These are phyloP conservation scores for Elymus sibiricus DNA, from an alignment of 176 grass and related monocot genomes.

Conservation along the genomic window DNA sequence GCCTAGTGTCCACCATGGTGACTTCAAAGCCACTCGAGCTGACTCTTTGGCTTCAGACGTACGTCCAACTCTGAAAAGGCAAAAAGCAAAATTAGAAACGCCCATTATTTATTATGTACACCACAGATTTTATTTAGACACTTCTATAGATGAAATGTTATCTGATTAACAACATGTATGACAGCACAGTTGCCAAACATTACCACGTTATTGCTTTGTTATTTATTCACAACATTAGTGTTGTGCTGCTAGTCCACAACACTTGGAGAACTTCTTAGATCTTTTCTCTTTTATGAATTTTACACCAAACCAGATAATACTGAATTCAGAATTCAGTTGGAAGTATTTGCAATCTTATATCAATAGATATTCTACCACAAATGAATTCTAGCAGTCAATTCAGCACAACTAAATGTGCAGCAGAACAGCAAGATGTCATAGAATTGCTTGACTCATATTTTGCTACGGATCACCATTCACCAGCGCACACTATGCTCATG, in stretches of 20 bases:
- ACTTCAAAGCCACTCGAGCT: conserved; percentile 84
- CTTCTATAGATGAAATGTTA: not conserved
- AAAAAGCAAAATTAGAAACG: conserved; percentile 1
- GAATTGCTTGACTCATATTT: not conserved
- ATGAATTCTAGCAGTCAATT: not conserved
- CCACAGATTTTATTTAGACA: not conserved
- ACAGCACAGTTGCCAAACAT: not conserved
- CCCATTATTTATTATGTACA: not conserved
- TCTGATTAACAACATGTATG: not conserved
- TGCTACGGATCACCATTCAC: not conserved
- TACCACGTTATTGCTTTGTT: not conserved
- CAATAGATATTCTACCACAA: not conserved
- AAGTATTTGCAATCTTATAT: not conserved
- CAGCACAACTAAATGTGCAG: not conserved
- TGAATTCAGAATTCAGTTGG: not conserved
- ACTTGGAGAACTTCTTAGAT: not conserved
- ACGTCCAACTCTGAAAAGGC: conserved; percentile 60
- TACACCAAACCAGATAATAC: not conserved
- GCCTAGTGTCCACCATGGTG: conserved; percentile 97
- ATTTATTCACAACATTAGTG: not conserved
- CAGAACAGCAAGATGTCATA: not conserved
- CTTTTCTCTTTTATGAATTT: not conserved
- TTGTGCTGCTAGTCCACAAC: not conserved
- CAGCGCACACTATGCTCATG: not conserved
- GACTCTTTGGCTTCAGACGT: conserved; percentile 84